Conservation (phyloP, 495 filamentous ascomycete species). For the Friedmanniomyces simplex region DNA sequence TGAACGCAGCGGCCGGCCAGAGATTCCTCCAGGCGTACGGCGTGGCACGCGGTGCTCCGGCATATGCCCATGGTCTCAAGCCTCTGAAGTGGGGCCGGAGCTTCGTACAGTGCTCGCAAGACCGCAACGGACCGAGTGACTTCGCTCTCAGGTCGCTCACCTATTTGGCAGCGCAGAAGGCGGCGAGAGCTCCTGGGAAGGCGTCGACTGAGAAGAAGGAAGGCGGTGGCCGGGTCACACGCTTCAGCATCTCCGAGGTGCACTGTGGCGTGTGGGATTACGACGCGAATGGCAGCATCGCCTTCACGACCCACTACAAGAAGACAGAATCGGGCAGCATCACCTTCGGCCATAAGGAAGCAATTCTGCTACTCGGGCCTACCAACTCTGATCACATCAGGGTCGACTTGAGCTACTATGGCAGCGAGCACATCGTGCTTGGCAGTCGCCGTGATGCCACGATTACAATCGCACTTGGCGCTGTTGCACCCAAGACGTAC, state of each 20-base stretch:
- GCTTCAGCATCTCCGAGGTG: slow-evolving; percentile 5
- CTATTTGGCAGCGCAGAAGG: not conserved
- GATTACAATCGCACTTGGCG: slow-evolving; percentile 13
- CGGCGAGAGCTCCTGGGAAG: not conserved
- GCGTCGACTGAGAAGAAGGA: not conserved
- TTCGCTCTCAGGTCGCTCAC: slow-evolving; percentile 5
- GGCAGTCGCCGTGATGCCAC: slow-evolving; percentile 14
- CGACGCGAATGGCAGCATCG: slow-evolving; percentile 4
- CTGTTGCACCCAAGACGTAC: slow-evolving; percentile 20
- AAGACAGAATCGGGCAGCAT: slow-evolving; percentile 11
- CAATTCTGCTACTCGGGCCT: slow-evolving; percentile 11
- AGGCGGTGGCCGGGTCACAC: not conserved
- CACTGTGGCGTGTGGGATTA: slow-evolving; percentile 21
- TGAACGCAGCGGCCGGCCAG: slow-evolving; percentile 1
- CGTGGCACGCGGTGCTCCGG: not conserved
- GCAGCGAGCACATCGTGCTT: slow-evolving; percentile 14
- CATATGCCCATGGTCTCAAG: not conserved
- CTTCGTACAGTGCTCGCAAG: not conserved
- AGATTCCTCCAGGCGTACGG: slow-evolving; percentile 20
- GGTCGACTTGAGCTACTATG: slow-evolving; percentile 21
- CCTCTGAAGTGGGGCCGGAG: not conserved
- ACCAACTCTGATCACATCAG: not conserved
- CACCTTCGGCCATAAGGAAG: slow-evolving; percentile 16
- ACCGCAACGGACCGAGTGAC: not conserved
- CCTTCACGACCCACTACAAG: slow-evolving; percentile 13